Base-by-base conservation (phyloP, 2,329 filamentous ascomycete species). In the Xylaria sp. region DNA sequence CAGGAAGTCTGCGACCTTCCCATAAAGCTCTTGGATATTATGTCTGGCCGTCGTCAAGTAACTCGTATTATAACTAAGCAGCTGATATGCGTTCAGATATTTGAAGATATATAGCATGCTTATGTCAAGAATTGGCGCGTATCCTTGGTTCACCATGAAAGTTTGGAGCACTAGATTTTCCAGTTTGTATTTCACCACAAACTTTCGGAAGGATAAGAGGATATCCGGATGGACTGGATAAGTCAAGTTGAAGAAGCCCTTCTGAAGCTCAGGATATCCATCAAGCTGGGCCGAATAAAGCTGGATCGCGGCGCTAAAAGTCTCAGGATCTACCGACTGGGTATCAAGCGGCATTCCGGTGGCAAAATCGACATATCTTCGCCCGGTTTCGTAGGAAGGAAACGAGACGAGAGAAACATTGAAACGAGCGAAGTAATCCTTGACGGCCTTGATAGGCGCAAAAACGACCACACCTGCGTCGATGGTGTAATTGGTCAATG, bases 51-150 rank as follows among this genome's bases (percentile, higher is more conserved):
- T 65, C 7, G 12, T 8, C 43, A 42, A 15, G 19, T 59, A 33
- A 23, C 4, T 17, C 4, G 14, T 25, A n/a, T n/a, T n/a, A n/a
- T n/a, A n/a, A n/a, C n/a, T n/a, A n/a, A n/a, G n/a, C 15, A 65
- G 8, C 35, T 58, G 38, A 15, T 43, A 38, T 17, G 14, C 19
- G 38, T 58, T 58, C 11, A 58, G 21, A 21, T 51, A 59, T 51
- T 68, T 66, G 43, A 68, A 65, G 17, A 68, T 62, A 53, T 70
- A 70, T 2, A 70, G 55, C 52, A 55, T 66, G 62, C 45, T 61
- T 7, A 66, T 53, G n/a, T 69, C 53, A 0, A 67, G 47, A 8
- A 68, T 19, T 0, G 59, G 56, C 1, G 33, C 40, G 14, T 45
- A 62, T 8, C 61, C 64, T 31, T 64, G 60, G 42, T 61, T 63